These are phyloP conservation scores for Fusarium sp. DNA, from an alignment of 2,329 filamentous ascomycete species.

Conservation along the genomic window DNA sequence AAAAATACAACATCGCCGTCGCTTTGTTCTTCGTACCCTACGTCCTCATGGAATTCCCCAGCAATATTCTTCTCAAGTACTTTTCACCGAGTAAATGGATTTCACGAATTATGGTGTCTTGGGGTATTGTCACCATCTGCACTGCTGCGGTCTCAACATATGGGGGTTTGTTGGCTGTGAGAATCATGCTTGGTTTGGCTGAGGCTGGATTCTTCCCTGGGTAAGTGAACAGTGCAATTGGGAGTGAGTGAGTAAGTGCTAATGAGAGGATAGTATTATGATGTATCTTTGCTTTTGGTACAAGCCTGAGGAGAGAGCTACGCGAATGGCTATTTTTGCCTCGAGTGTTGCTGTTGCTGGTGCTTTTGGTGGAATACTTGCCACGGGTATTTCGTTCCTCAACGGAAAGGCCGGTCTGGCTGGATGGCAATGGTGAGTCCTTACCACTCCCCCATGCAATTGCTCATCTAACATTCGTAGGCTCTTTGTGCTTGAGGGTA, in stretches of 20 bases:
- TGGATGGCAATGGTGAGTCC: constrained; percentile 61
- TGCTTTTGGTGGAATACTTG: constrained; percentile 71
- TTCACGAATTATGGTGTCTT: constrained; percentile 56
- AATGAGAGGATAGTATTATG: constrained; percentile 50
- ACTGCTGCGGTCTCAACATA: constrained; percentile 61
- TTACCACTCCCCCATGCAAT: no score
- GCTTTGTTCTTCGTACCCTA: constrained; percentile 50
- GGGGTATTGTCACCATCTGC: constrained; percentile 63
- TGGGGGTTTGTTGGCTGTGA: constrained; percentile 58
- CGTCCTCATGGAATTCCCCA: constrained; percentile 49
- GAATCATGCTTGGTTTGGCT: constrained; percentile 63
- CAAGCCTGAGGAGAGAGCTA: constrained; percentile 68
- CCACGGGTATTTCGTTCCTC: constrained; percentile 61
- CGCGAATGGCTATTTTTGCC: constrained; percentile 70
- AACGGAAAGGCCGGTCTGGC: constrained; percentile 59
- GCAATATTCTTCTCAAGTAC: constrained; percentile 51
- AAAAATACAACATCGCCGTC: constrained; percentile 49
- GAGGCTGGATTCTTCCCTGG: constrained; percentile 66
- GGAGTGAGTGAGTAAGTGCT: background rate
- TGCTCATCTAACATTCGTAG: constrained; percentile 50
- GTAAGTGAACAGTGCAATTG: background rate
- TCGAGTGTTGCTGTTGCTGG: constrained; percentile 68
- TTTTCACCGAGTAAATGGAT: constrained; percentile 52
- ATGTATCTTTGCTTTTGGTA: constrained; percentile 74
- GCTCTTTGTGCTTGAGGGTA: constrained; percentile 69